These are phyloP conservation scores for Aeschynomene evenia DNA, from an alignment of 306 rosid species.

Conservation along the genomic window DNA sequence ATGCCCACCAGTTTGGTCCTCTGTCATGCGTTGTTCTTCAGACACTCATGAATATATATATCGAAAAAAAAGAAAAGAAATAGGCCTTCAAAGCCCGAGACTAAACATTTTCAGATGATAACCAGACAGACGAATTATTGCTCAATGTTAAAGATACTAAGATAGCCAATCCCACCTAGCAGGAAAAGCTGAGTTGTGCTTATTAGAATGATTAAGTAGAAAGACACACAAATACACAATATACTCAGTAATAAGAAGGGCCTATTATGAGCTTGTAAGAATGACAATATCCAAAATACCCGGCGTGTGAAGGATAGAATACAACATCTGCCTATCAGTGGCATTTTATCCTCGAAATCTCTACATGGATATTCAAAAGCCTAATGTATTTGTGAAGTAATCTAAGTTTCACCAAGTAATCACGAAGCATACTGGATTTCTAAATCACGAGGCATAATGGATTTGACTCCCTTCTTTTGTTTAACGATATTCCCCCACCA, in stretches of 20 bases:
- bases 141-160: not conserved
- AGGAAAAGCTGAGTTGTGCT: too few species aligned
- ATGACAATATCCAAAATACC: conserved; percentile 7
- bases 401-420: not conserved
- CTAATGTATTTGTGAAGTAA: not conserved
- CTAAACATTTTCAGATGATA: not conserved
- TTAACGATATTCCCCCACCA: too few species aligned
- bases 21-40: too few species aligned
- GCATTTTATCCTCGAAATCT: not conserved
- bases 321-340: not conserved
- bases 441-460: not conserved
- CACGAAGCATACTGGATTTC: not conserved
- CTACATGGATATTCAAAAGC: not conserved
- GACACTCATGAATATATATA: too few species aligned
- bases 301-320: not conserved
- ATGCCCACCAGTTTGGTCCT: too few species aligned
- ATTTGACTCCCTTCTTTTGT: too few species aligned
- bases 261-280: not conserved
- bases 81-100: not conserved
- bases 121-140: not conserved
- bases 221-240: not conserved
- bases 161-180: not conserved
- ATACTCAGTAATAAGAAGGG: not conserved
- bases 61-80: too few species aligned
- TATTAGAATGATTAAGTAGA: not conserved